These are phyloP conservation scores for Tricholoma hemisulphureum DNA, from an alignment of 768 basidiomycete species.

Conservation along the genomic window DNA sequence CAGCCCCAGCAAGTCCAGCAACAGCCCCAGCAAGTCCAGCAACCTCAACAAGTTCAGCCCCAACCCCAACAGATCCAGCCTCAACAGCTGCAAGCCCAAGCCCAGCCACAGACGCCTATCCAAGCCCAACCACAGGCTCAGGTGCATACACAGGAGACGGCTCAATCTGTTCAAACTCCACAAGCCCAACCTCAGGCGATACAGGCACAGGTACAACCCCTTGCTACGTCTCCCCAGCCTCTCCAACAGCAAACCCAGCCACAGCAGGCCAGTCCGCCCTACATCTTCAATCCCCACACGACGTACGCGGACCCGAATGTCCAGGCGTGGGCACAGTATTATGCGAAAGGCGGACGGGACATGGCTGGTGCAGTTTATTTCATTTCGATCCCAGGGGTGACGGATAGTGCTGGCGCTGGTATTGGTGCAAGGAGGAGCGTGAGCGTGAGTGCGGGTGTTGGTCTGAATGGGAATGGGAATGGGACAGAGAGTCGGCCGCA, in stretches of 20 bases:
- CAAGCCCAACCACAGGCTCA: slow-evolving; percentile 17
- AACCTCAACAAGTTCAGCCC: slow-evolving; percentile 13
- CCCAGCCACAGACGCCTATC: neutral
- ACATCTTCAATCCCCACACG: slow-evolving; percentile 59
- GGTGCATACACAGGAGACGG: neutral
- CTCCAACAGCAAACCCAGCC: slow-evolving; percentile 23
- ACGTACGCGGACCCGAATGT: slow-evolving; percentile 79
- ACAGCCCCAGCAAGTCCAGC: neutral
- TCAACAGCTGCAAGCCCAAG: slow-evolving; percentile 18
- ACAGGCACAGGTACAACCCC: slow-evolving; percentile 14
- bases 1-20: neutral
- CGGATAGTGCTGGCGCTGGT: slow-evolving; percentile 30
- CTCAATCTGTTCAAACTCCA: slow-evolving; percentile 15
- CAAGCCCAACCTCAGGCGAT: slow-evolving; percentile 18
- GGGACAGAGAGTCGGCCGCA: slow-evolving; percentile 6
- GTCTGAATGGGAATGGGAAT: neutral
- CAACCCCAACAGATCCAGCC: slow-evolving; percentile 2
- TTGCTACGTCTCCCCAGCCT: slow-evolving; percentile 21
- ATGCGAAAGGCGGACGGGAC: slow-evolving; percentile 76
- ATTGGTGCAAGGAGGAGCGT: neutral
- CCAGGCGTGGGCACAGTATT: slow-evolving; percentile 86
- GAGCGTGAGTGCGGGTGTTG: neutral
- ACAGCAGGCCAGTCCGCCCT: slow-evolving; percentile 46
- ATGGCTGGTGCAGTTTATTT: slow-evolving; percentile 79
- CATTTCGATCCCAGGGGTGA: slow-evolving; percentile 71